Evolutionary conservation across 2,329 filamentous ascomycete species (phyloP).

Genomic region (Atkinsonella texensis): DNA sequence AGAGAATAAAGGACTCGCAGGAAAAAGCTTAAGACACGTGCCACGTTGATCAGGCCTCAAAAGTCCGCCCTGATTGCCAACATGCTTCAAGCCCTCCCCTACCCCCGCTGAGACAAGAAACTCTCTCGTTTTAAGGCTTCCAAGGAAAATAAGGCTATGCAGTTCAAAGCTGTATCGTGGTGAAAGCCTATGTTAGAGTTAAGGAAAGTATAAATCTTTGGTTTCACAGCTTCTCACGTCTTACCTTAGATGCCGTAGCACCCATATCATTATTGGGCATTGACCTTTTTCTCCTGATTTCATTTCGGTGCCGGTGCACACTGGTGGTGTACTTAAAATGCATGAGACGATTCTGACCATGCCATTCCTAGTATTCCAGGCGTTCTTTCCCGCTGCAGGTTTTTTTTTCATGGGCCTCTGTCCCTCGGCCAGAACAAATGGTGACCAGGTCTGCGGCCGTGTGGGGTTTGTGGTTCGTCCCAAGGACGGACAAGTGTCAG

Average conservation of each 20-base stretch:
- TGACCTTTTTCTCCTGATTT: slow-evolving; percentile 2
- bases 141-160: too few relatives aligned
- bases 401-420: background rate
- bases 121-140: background rate
- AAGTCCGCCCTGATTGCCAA: background rate
- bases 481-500: slow-evolving; percentile 25
- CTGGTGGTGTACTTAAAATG: slow-evolving; percentile 1
- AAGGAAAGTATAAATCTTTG: background rate
- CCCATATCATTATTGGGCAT: slow-evolving; percentile 10
- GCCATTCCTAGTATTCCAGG: slow-evolving; percentile 3
- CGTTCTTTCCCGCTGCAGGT: slow-evolving; percentile 1
- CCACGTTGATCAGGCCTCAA: slow-evolving; percentile 21
- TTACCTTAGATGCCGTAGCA: slow-evolving; percentile 2
- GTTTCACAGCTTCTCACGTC: background rate
- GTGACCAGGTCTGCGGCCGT: slow-evolving; percentile 28
- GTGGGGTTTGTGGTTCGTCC: slow-evolving; percentile 29
- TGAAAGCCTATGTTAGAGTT: background rate
- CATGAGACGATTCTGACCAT: slow-evolving; percentile 5
- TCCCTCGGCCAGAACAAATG: slow-evolving; percentile 12
- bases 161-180: background rate
- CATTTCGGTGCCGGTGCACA: slow-evolving; percentile 1
- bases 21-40: slow-evolving; percentile 10
- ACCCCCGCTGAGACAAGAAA: slow-evolving; percentile 1
- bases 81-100: background rate
- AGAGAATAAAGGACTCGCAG: background rate